phyloP scores from a whole-genome alignment of 257 asterid species.

The Lycium barbarum region DNA sequence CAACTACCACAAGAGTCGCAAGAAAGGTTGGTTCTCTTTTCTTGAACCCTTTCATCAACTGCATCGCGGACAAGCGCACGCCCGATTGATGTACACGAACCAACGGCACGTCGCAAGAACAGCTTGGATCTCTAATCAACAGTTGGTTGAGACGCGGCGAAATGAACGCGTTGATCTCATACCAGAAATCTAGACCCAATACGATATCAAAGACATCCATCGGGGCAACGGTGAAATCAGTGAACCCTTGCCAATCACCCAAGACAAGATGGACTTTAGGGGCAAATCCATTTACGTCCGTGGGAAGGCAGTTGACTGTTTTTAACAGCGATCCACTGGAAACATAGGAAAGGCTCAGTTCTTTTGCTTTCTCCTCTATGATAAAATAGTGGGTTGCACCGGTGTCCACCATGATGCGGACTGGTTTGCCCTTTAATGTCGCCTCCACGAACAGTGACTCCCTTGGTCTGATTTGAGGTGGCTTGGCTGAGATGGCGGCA shows the following conservation, averaged over 20 bases:
- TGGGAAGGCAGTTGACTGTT: not conserved
- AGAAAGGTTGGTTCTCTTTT: no score
- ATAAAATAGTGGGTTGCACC: not conserved
- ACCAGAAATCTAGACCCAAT: not conserved
- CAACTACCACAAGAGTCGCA: no score
- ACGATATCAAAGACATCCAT: not conserved
- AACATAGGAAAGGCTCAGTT: not conserved
- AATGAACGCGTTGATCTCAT: not conserved
- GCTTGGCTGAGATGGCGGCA: accelerated
- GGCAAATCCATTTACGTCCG: not conserved
- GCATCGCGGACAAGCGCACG: no score
- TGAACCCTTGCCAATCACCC: not conserved
- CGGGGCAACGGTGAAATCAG: not conserved
- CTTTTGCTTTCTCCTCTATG: not conserved
- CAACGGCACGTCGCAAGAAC: not conserved
- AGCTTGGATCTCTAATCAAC: not conserved
- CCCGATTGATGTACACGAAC: not conserved
- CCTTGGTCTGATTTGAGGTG: not conserved
- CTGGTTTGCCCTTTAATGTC: not conserved
- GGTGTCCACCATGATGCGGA: not conserved
- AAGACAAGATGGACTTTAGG: not conserved
- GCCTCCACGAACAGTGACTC: not conserved
- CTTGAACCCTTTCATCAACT: no score
- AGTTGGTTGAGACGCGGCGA: not conserved
- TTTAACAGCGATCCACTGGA: not conserved